Conservation (phyloP, 106 monocot species). For the Iris macrosiphon region DNA sequence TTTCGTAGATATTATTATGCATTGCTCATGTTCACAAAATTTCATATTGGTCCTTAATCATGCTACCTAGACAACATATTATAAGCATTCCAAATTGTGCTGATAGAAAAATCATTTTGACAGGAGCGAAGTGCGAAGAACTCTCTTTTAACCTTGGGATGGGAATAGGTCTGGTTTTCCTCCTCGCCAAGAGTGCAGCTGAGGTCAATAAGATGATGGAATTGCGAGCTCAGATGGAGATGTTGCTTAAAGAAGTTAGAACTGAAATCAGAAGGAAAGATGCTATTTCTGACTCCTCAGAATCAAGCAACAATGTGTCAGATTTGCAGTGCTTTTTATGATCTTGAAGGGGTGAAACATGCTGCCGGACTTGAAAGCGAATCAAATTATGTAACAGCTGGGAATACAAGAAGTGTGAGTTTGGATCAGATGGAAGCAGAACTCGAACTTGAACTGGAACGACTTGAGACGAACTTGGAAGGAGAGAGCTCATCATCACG, state of each 20-base stretch:
- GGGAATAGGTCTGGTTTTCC: slow-evolving; percentile 29
- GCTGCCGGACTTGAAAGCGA: neutral
- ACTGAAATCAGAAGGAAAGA: slow-evolving; percentile 19
- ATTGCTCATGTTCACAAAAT: no score
- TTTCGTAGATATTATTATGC: no score
- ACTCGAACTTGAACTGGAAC: slow-evolving; percentile 59
- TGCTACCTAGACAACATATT: no score
- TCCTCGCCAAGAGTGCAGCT: slow-evolving; percentile 25
- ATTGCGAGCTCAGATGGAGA: slow-evolving; percentile 43
- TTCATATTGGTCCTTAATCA: no score
- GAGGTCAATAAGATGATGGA: slow-evolving; percentile 48
- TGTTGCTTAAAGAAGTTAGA: slow-evolving; percentile 31
- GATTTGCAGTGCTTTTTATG: neutral
- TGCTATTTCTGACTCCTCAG: neutral
- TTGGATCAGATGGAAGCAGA: slow-evolving; percentile 65
- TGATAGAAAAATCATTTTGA: neutral
- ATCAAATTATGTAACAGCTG: slow-evolving; percentile 2
- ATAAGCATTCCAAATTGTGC: no score
- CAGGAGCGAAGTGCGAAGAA: slow-evolving; percentile 21
- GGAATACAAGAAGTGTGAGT: neutral
- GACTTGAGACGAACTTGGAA: slow-evolving; percentile 25
- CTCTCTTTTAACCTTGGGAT: slow-evolving; percentile 29
- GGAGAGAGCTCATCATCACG: slow-evolving; percentile 12
- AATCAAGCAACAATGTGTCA: slow-evolving; percentile 14
- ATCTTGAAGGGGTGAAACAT: neutral